phyloP scores from a whole-genome alignment of 1,284 basidiomycete genomes.

The Puccinia novopanici region DNA sequence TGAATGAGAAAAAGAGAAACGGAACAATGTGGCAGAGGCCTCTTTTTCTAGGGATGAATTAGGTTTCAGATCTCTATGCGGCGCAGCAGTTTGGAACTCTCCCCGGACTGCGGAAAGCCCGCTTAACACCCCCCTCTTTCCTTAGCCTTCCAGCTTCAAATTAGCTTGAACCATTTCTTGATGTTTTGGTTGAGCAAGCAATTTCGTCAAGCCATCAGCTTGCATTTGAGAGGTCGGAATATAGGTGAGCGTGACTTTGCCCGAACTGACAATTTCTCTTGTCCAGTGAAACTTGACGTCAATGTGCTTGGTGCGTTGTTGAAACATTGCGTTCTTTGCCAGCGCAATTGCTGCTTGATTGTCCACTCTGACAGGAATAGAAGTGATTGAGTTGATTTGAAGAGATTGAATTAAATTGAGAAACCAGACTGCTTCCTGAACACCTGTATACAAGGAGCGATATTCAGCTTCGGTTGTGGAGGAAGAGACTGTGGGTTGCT shows the following conservation, averaged over 20 bases:
- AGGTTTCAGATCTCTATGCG: no score
- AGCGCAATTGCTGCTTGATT: slow-evolving; percentile 9
- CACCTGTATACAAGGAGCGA: background rate
- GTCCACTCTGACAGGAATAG: background rate
- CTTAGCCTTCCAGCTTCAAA: background rate
- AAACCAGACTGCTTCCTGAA: slow-evolving; percentile 21
- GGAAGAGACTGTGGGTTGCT: background rate
- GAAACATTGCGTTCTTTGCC: background rate
- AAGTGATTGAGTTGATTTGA: no score
- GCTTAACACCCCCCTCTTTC: background rate
- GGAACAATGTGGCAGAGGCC: no score
- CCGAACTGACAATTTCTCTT: background rate
- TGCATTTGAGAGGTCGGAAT: background rate
- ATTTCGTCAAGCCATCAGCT: background rate
- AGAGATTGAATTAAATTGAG: background rate
- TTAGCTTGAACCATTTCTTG: background rate
- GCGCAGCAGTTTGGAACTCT: no score
- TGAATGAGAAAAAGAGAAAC: no score
- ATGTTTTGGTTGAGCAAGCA: background rate
- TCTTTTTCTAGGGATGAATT: no score
- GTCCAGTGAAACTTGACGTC: background rate
- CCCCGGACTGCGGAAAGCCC: no score
- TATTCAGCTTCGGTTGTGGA: slow-evolving; percentile 31
- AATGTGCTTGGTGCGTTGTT: background rate
- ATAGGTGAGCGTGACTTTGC: background rate